These are phyloP conservation scores for Beauveria sp. DNA, from an alignment of 2,329 filamentous ascomycete genomes.

Conservation along the genomic window DNA sequence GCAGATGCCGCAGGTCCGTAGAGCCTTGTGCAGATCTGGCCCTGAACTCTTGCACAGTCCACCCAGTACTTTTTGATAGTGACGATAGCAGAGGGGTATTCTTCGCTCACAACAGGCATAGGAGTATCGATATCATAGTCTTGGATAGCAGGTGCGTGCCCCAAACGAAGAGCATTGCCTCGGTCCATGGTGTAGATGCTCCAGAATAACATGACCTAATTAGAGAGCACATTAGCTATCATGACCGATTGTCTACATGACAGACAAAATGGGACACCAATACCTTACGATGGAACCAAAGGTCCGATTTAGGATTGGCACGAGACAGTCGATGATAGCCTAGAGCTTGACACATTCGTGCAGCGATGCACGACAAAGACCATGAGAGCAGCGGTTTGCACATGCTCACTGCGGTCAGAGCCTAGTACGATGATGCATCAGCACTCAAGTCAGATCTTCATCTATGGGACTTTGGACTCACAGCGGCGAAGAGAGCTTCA, in stretches of 20 bases:
- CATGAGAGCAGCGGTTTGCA: conserved; percentile 3
- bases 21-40: neutral
- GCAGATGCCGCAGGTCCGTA: conserved; percentile 1
- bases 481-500: conserved; percentile 1
- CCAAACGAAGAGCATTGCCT: neutral
- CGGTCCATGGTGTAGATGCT: conserved; percentile 6
- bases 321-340: conserved; percentile 1
- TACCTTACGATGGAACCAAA: neutral
- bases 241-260: neutral
- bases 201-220: conserved; percentile 1
- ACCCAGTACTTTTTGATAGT: neutral
- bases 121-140: conserved; percentile 4
- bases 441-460: neutral
- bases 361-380: neutral
- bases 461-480: neutral
- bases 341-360: conserved; percentile 2
- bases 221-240: neutral
- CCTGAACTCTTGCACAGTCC: conserved; percentile 1
- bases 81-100: neutral
- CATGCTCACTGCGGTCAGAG: neutral
- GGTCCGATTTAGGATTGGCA: neutral
- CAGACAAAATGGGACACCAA: neutral
- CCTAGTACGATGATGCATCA: neutral
- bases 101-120: neutral
- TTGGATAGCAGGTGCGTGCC: neutral